A percentile compares a stretch with the other conserved stretches of the same genome.
Conservation (phyloP, 2,329 filamentous ascomycete genomes). For the Penicillium psychrosexuale region DNA sequence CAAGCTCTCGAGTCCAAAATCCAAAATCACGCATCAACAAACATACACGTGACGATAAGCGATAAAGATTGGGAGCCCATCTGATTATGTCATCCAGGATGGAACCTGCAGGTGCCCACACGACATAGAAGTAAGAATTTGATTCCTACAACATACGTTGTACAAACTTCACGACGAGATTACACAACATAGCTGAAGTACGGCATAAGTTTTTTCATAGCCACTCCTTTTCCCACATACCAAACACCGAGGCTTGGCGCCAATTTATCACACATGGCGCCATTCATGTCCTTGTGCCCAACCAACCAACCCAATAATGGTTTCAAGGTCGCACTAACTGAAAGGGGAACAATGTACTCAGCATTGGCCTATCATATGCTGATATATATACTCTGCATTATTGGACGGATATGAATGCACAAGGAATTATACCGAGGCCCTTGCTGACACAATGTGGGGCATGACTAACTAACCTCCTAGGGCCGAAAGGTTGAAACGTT, state of each 20-base stretch:
- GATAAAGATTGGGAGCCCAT: neutral
- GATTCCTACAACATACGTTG: no score
- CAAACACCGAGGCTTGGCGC: no score
- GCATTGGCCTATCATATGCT: neutral
- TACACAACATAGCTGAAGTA: no score
- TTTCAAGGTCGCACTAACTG: no score
- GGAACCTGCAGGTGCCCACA: no score
- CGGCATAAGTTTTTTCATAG: no score
- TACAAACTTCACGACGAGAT: no score
- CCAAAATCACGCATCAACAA: slow-evolving; percentile 1
- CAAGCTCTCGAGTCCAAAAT: neutral
- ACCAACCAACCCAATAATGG: no score
- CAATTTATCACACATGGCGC: no score
- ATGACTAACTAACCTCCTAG: neutral
- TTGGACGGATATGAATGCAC: neutral
- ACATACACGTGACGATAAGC: slow-evolving; percentile 5
- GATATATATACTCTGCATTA: neutral
- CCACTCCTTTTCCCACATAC: no score
- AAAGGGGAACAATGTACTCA: no score
- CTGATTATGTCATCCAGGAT: neutral
- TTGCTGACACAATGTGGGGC: neutral
- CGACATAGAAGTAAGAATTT: no score
- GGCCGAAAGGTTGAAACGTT: neutral
- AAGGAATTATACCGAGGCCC: neutral
- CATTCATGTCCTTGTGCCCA: neutral